phyloP scores from a whole-genome alignment of 441 rosid genomes.

The Croton setiger region DNA sequence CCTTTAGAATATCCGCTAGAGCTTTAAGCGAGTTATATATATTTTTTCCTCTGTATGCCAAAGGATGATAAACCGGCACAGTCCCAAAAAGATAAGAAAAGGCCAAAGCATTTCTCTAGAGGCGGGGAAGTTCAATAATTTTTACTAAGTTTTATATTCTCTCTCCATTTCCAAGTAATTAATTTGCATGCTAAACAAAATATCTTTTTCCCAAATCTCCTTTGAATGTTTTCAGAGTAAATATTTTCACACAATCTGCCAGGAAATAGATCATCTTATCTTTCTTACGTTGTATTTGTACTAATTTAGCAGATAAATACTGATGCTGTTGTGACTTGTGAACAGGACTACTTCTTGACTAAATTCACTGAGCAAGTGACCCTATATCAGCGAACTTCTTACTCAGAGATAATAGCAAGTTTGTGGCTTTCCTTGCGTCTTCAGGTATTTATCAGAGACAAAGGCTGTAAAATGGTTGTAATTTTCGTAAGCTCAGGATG shows the following conservation, averaged over 20 bases:
- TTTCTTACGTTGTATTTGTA: neutral
- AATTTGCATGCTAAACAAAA: neutral
- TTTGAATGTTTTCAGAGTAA: neutral
- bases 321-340: constrained; percentile 21
- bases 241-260: neutral
- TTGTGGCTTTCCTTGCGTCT: constrained; percentile 98
- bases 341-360: constrained; percentile 60
- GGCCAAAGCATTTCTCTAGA: neutral
- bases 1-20: neutral
- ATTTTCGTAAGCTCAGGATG: neutral
- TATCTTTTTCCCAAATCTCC: no score
- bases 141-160: neutral
- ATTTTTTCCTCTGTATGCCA: neutral
- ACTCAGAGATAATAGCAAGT: constrained; percentile 76
- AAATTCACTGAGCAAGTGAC: constrained; percentile 62
- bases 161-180: constrained; percentile 1
- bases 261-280: neutral
- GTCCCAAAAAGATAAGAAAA: neutral
- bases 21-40: neutral
- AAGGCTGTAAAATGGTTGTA: neutral
- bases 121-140: neutral
- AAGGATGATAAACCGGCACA: neutral
- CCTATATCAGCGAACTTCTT: constrained; percentile 80
- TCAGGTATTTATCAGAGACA: constrained; percentile 52
- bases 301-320: neutral